Conservation (phyloP, 1,284 basidiomycete genomes). For the Leccinum fuscescens region DNA sequence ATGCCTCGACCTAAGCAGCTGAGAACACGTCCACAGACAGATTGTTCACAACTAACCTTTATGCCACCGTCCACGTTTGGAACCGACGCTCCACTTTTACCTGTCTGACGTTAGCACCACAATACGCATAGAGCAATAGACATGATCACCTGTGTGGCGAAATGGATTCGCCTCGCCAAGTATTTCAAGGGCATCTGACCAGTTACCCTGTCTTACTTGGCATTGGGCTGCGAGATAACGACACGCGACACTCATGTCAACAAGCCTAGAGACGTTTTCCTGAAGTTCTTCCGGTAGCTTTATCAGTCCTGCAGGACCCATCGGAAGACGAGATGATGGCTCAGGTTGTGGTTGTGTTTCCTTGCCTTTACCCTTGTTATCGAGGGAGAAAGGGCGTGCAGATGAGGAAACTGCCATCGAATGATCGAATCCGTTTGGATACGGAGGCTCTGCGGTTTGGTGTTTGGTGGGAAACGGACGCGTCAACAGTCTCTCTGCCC, state of each 20-base stretch:
- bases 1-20: constrained; percentile 77
- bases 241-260: constrained; percentile 91
- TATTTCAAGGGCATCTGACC: constrained; percentile 90
- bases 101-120: constrained; percentile 30
- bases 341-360: constrained; percentile 46
- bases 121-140: not conserved
- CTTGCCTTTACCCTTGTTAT: constrained; percentile 58
- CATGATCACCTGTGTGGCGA: constrained; percentile 54
- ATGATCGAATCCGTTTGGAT: constrained; percentile 44
- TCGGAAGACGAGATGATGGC: constrained; percentile 56
- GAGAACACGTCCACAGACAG: constrained; percentile 8
- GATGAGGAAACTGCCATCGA: constrained; percentile 23
- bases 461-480: constrained; percentile 67
- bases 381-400: constrained; percentile 27
- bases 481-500: constrained; percentile 88
- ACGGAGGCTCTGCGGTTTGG: constrained; percentile 39
- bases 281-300: constrained; percentile 61
- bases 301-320: constrained; percentile 65
- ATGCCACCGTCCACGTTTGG: constrained; percentile 83
- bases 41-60: constrained; percentile 51
- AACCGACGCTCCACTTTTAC: constrained; percentile 62
- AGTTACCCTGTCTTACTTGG: constrained; percentile 88
- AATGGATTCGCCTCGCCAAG: constrained; percentile 91
- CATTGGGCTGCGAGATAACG: constrained; percentile 94
- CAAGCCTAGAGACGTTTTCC: constrained; percentile 69